phyloP scores from a whole-genome alignment of 331 rosid genomes.

The Malus hybrid region DNA sequence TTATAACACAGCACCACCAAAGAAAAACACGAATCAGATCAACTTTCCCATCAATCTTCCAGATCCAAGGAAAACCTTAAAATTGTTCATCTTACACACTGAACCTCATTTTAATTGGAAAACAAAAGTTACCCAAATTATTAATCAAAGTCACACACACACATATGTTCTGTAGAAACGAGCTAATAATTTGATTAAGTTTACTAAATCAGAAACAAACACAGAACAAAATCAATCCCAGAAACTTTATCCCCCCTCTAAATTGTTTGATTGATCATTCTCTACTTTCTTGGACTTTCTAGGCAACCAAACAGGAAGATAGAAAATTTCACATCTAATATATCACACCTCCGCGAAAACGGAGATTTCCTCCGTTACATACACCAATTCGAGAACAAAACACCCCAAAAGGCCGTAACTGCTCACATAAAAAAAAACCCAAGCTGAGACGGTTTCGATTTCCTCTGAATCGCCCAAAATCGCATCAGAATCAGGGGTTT shows the following conservation, averaged over 20 bases:
- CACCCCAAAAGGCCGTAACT: neutral
- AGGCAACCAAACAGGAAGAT: too few relatives aligned
- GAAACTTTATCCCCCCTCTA: neutral
- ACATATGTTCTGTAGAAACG: neutral
- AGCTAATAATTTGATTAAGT: neutral
- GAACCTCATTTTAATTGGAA: neutral
- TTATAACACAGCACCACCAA: neutral
- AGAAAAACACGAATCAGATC: neutral
- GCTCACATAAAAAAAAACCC: neutral
- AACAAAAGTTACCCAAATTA: neutral
- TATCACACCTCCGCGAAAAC: neutral
- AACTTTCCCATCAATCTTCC: neutral
- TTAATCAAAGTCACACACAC: neutral
- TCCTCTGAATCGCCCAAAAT: neutral
- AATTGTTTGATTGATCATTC: too few relatives aligned
- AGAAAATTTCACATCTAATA: conserved; percentile 17
- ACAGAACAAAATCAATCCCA: neutral
- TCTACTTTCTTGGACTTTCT: too few relatives aligned
- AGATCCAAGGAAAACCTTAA: neutral
- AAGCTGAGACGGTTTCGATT: neutral
- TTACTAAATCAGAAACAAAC: neutral
- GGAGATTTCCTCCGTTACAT: neutral
- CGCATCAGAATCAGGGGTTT: neutral
- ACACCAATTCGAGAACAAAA: neutral
- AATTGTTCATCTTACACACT: neutral